Conservation (phyloP, 2,329 filamentous ascomycete genomes). For the Pyrenochaeta sp. region DNA sequence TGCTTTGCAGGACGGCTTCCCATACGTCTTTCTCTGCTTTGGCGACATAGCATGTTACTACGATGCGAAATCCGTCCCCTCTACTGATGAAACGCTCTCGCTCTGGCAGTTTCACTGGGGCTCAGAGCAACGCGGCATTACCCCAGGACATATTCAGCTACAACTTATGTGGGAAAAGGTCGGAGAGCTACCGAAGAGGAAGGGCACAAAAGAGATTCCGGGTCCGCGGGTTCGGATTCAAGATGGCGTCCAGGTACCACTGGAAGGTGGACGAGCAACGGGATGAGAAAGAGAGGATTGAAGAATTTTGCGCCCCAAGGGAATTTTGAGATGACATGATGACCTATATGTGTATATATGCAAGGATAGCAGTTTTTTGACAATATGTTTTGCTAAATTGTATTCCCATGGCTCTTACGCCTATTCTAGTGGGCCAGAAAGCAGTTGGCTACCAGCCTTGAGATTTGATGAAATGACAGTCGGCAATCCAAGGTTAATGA, state of each 20-base stretch:
- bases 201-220: slow-evolving; percentile 15
- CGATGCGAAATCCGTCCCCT: slow-evolving; percentile 38
- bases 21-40: slow-evolving; percentile 43
- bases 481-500: too few relatives aligned
- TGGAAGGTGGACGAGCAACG: slow-evolving; percentile 23
- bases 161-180: slow-evolving; percentile 43
- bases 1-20: slow-evolving; percentile 32
- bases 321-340: not conserved
- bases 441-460: too few relatives aligned
- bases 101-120: slow-evolving; percentile 47
- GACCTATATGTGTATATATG: not conserved
- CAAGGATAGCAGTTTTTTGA: too few relatives aligned
- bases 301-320: not conserved
- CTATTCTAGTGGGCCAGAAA: too few relatives aligned
- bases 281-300: not conserved
- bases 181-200: slow-evolving; percentile 30
- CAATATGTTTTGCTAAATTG: too few relatives aligned
- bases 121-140: slow-evolving; percentile 43
- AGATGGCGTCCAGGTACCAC: slow-evolving; percentile 28
- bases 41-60: slow-evolving; percentile 46
- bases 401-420: too few relatives aligned
- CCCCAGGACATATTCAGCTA: slow-evolving; percentile 41
- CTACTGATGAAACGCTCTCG: slow-evolving; percentile 19
- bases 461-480: too few relatives aligned
- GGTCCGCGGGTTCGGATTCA: slow-evolving; percentile 28